These are phyloP conservation scores for Penicillium capsulatum DNA, from an alignment of 2,329 filamentous ascomycete species.

Conservation along the genomic window DNA sequence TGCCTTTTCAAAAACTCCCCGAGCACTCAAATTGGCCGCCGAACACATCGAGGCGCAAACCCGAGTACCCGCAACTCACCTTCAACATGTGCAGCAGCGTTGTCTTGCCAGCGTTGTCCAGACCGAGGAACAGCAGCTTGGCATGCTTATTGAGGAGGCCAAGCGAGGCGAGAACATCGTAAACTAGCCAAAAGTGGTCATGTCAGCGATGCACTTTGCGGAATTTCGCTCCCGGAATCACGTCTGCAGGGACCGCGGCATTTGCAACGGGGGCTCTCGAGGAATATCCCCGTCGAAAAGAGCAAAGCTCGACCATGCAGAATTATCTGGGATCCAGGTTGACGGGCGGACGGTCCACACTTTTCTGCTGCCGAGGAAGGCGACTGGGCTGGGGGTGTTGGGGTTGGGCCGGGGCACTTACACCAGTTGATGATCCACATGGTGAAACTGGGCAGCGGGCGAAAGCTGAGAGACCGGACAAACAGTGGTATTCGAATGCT, in stretches of 20 bases:
- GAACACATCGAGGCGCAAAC: background rate
- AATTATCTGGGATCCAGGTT: too few relatives aligned
- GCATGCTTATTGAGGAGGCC: slow-evolving; percentile 93
- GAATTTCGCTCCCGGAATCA: slow-evolving; percentile 7
- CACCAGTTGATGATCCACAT: slow-evolving; percentile 98
- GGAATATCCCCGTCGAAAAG: background rate
- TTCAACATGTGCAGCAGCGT: slow-evolving; percentile 94
- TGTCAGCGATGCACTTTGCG: slow-evolving; percentile 7
- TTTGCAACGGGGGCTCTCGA: background rate
- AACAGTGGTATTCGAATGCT: slow-evolving; percentile 6
- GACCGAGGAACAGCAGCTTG: slow-evolving; percentile 87
- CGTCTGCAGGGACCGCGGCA: slow-evolving; percentile 13
- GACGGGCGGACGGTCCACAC: too few relatives aligned
- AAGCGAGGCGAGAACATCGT: slow-evolving; percentile 81
- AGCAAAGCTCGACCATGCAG: too few relatives aligned
- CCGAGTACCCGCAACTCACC: slow-evolving; percentile 49
- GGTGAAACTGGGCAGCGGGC: slow-evolving; percentile 17
- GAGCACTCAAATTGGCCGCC: too few relatives aligned
- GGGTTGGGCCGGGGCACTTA: slow-evolving; percentile 46
- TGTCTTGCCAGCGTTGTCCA: slow-evolving; percentile 93
- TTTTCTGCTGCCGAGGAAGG: slow-evolving; percentile 5
- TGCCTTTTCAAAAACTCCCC: too few relatives aligned
- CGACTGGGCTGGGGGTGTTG: slow-evolving; percentile 9
- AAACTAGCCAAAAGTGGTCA: slow-evolving; percentile 55
- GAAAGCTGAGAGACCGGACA: slow-evolving; percentile 1